A percentile compares a stretch with the other conserved stretches of the same genome.
These are phyloP conservation scores for Chlorophyllum brunneum DNA, from an alignment of 768 basidiomycete species.

Conservation along the genomic window DNA sequence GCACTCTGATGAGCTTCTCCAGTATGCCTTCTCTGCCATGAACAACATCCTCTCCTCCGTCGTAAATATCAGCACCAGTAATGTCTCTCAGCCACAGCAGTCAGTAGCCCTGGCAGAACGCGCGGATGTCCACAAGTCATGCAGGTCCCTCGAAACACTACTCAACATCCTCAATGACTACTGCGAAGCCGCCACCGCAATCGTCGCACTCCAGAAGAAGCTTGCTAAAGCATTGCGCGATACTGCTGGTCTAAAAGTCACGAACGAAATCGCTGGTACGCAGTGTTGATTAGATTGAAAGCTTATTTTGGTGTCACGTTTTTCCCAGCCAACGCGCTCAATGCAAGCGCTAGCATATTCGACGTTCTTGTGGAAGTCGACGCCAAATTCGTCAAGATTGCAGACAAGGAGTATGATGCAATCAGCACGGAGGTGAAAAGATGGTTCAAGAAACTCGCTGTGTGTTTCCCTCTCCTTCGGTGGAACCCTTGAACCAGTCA, in stretches of 20 bases:
- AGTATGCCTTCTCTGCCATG: slow-evolving; percentile 1
- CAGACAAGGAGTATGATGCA: slow-evolving; percentile 67
- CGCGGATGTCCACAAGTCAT: slow-evolving; percentile 74
- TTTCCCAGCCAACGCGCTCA: slow-evolving; percentile 62
- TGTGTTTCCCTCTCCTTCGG: slow-evolving; percentile 32
- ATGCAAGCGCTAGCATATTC: slow-evolving; percentile 59
- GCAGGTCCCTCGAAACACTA: slow-evolving; percentile 69
- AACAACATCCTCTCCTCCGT: slow-evolving; percentile 6
- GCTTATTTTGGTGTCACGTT: slow-evolving; percentile 14
- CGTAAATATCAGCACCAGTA: not conserved
- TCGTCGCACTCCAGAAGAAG: slow-evolving; percentile 69
- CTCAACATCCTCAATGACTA: slow-evolving; percentile 69
- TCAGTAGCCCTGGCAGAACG: slow-evolving; percentile 42
- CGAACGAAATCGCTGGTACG: slow-evolving; percentile 60
- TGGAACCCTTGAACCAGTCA: not conserved
- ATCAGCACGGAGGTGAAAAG: slow-evolving; percentile 72
- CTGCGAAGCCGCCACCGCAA: slow-evolving; percentile 61
- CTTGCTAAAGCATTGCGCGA: slow-evolving; percentile 69
- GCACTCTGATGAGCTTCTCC: slow-evolving; percentile 2
- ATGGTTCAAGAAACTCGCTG: slow-evolving; percentile 83
- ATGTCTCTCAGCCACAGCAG: not conserved
- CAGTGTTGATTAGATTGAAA: slow-evolving; percentile 3
- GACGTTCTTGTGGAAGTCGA: slow-evolving; percentile 71
- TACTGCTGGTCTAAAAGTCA: slow-evolving; percentile 55
- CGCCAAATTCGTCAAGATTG: slow-evolving; percentile 68